phyloP scores from a whole-genome alignment of 345 rosid genomes.

The Lumnitzera littorea region DNA sequence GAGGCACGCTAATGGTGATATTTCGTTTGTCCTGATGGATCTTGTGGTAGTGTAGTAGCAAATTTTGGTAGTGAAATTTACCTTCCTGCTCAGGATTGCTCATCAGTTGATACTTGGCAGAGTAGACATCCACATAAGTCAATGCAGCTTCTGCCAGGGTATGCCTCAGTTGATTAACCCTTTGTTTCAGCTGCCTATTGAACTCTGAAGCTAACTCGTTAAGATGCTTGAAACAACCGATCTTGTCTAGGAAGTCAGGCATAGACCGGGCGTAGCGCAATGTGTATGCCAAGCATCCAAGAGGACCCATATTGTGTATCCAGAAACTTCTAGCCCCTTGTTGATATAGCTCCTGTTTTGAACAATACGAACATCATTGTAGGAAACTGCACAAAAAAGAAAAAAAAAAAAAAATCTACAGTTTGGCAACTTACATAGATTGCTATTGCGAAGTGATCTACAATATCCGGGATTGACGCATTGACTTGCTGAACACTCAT shows the following conservation, averaged over 20 bases:
- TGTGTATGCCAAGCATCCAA: slow-evolving; percentile 74
- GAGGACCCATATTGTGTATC: slow-evolving; percentile 85
- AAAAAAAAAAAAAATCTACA: too few species aligned
- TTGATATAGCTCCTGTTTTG: slow-evolving; percentile 31
- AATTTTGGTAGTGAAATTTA: slow-evolving; percentile 6
- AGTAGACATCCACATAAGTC: slow-evolving; percentile 58
- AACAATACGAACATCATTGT: not conserved
- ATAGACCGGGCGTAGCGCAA: slow-evolving; percentile 46
- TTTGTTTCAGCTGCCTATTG: slow-evolving; percentile 51
- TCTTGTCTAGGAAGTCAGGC: slow-evolving; percentile 46
- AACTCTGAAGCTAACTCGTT: slow-evolving; percentile 68
- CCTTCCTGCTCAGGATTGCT: slow-evolving; percentile 47
- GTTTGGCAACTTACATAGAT: slow-evolving; percentile 39
- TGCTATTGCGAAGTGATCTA: slow-evolving; percentile 62
- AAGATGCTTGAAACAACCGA: slow-evolving; percentile 68
- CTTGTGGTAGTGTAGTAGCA: not conserved
- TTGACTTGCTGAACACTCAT: slow-evolving; percentile 51
- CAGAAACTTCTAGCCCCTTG: slow-evolving; percentile 50
- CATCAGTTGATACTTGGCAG: slow-evolving; percentile 63
- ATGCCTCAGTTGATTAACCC: slow-evolving; percentile 31
- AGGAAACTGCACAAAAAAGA: not conserved
- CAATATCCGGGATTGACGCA: slow-evolving; percentile 53
- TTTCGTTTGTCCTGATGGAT: too few species aligned
- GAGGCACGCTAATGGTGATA: too few species aligned
- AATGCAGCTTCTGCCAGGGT: slow-evolving; percentile 57